These are phyloP conservation scores for Protomyces gravidus DNA, from an alignment of 1,139 yeast species.

Conservation along the genomic window DNA sequence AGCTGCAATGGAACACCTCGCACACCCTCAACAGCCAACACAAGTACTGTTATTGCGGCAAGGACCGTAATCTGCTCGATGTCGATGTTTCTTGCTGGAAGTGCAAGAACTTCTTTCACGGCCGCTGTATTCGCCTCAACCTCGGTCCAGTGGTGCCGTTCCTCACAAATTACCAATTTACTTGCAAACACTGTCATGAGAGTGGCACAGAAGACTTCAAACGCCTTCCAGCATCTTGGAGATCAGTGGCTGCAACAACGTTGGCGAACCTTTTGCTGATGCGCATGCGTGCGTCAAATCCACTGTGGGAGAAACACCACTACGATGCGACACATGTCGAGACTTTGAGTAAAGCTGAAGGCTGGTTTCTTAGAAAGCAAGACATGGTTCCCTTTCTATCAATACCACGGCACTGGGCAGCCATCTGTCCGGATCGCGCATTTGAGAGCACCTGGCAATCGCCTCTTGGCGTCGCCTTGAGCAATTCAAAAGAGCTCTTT, in stretches of 20 bases:
- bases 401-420: constrained; percentile 28
- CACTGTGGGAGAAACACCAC: constrained; percentile 15
- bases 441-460: constrained; percentile 28
- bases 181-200: constrained; percentile 25
- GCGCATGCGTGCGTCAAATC: constrained; percentile 20
- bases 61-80: constrained; percentile 28
- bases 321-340: constrained; percentile 23
- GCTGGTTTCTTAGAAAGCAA: constrained; percentile 25
- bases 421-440: constrained; percentile 16
- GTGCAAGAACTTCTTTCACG: constrained; percentile 30
- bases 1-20: constrained; percentile 28
- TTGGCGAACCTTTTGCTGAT: constrained; percentile 30
- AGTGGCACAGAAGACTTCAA: constrained; percentile 24
- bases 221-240: constrained; percentile 29
- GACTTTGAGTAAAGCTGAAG: constrained; percentile 9
- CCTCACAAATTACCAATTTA: constrained; percentile 28
- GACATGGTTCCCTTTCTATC: constrained; percentile 30
- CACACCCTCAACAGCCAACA: constrained; percentile 30
- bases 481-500: constrained; percentile 25
- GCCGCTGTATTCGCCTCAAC: constrained; percentile 27
- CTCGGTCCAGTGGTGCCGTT: constrained; percentile 29
- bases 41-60: constrained; percentile 31
- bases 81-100: constrained; percentile 28
- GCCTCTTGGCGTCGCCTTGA: constrained; percentile 25
- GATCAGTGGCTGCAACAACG: constrained; percentile 28